Conservation (phyloP, 2,329 filamentous ascomycete genomes). For the Aspergillus sp. region DNA sequence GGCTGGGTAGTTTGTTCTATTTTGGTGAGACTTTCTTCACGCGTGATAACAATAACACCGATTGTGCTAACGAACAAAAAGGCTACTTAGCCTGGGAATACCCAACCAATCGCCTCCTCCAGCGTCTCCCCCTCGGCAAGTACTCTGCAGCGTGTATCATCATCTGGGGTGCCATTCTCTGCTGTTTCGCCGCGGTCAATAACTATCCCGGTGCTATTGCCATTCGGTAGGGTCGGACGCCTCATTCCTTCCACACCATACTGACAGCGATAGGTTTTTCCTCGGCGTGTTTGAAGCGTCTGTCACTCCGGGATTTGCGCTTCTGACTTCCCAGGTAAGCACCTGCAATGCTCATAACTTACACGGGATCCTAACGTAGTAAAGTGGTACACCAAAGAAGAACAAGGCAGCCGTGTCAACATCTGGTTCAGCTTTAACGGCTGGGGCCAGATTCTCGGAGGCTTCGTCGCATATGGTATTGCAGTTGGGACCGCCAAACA, state of each 20-base stretch:
- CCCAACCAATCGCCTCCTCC: slow-evolving; percentile 63
- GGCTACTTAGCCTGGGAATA: slow-evolving; percentile 60
- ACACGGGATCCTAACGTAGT: not conserved
- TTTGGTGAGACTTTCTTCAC: slow-evolving; percentile 36
- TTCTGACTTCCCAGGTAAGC: slow-evolving; percentile 59
- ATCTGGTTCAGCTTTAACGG: slow-evolving; percentile 71
- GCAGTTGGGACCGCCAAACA: slow-evolving; percentile 53
- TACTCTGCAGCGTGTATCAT: slow-evolving; percentile 64
- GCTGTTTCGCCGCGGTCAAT: slow-evolving; percentile 61
- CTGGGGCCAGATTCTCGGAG: slow-evolving; percentile 62
- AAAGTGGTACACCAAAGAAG: slow-evolving; percentile 68
- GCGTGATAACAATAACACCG: not conserved
- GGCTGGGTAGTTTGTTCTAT: slow-evolving; percentile 53
- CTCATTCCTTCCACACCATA: not conserved
- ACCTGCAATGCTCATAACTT: not conserved
- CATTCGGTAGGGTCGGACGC: slow-evolving; percentile 44
- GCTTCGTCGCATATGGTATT: slow-evolving; percentile 62
- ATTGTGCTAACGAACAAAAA: slow-evolving; percentile 15
- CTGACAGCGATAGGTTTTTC: slow-evolving; percentile 47
- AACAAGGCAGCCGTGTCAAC: slow-evolving; percentile 61
- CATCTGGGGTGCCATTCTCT: slow-evolving; percentile 60
- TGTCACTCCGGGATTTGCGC: slow-evolving; percentile 65
- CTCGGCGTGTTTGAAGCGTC: slow-evolving; percentile 67
- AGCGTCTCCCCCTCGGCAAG: slow-evolving; percentile 63
- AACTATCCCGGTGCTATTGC: slow-evolving; percentile 62